Base-by-base conservation (phyloP, 805 yeast genomes). In the Metschnikowia lochheadii region DNA sequence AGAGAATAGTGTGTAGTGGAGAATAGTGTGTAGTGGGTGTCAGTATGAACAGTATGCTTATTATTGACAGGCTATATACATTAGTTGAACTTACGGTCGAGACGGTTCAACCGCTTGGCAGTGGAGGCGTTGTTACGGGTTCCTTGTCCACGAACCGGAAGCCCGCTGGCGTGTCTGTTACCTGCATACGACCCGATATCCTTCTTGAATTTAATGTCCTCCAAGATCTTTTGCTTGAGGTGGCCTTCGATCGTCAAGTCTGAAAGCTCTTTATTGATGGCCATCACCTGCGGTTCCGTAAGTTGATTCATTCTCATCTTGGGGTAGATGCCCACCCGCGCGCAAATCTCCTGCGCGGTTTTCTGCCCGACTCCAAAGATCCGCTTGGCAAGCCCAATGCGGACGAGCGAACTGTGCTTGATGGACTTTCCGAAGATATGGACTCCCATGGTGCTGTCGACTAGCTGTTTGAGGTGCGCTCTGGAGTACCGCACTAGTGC, bases 281-380 rank as follows among this genome's bases (percentile, higher is more conserved):
- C 82, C 81, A 92, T 79, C 41, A 90, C 78, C 61, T 90, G 96
- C 26, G 89, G 87, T 69, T 94, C 98, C 29, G 86, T 75, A 36
- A 94, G 79, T 69, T 94, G 96, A 66, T 88, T 94, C 87, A 91
- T 85, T 70, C 96, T 82, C 96, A 92, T 91, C 65, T 80, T 76
- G 42, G 98, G 98, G 63, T 91, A 92, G 52, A 94, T 80, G 10
- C 96, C 97, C 20, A 92, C 81, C 64, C 83, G 89, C 37, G 97
- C 84, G 66, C 97, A 90, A 48, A 94, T 75, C 60, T 76, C 75
- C 55, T 80, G 80, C 2, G 97, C 92, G 8, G 87, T 82, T 48
- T 72, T 67, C 42, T 72, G 68, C n/a, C 98, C 97, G 38, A 94
- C 75, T 31, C 98, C 99, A 65, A 87, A 91, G 56, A 94, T 85